Percentiles rank a stretch among this genome's conserved stretches.
phyloP scores from a whole-genome alignment of 139 green algal species.

The Marvania coccoides region DNA sequence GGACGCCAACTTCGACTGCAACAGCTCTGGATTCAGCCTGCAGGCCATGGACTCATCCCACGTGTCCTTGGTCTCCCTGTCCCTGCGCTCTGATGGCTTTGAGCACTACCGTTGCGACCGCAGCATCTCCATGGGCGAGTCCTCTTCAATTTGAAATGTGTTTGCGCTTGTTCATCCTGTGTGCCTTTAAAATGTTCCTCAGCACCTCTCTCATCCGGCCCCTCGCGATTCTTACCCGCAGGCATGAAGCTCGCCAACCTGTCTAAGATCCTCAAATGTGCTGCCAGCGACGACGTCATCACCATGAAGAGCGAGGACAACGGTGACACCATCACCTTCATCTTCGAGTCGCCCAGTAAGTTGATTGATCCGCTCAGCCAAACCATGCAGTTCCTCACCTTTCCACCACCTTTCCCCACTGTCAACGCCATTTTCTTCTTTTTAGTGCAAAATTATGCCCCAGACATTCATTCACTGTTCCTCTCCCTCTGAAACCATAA shows the following conservation, averaged over 20 bases:
- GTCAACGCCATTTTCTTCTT: background rate
- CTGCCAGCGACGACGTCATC: constrained; percentile 91
- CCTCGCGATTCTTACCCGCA: constrained; percentile 7
- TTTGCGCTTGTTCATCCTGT: background rate
- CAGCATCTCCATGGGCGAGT: constrained; percentile 69
- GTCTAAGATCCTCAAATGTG: constrained; percentile 97
- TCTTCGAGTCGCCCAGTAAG: constrained; percentile 83
- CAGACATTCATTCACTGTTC: background rate
- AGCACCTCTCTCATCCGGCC: background rate
- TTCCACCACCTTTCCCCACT: no score
- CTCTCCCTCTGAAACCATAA: no score
- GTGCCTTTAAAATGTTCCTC: background rate
- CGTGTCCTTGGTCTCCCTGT: constrained; percentile 85
- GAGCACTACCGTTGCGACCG: constrained; percentile 97
- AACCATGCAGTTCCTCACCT: no score
- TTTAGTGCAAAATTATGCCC: background rate
- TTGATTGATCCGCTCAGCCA: background rate
- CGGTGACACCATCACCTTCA: constrained; percentile 87
- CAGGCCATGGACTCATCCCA: constrained; percentile 98
- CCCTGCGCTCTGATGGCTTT: constrained; percentile 85
- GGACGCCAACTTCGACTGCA: constrained; percentile 97
- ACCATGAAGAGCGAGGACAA: constrained; percentile 95
- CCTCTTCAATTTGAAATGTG: no score
- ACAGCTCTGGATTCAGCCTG: constrained; percentile 68
- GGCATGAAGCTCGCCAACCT: constrained; percentile 92